Percentiles rank a stretch among this genome's conserved stretches.
These are phyloP conservation scores for Magnolia changhungtana DNA, from an alignment of 164 flowering plant genomes.

Conservation along the genomic window DNA sequence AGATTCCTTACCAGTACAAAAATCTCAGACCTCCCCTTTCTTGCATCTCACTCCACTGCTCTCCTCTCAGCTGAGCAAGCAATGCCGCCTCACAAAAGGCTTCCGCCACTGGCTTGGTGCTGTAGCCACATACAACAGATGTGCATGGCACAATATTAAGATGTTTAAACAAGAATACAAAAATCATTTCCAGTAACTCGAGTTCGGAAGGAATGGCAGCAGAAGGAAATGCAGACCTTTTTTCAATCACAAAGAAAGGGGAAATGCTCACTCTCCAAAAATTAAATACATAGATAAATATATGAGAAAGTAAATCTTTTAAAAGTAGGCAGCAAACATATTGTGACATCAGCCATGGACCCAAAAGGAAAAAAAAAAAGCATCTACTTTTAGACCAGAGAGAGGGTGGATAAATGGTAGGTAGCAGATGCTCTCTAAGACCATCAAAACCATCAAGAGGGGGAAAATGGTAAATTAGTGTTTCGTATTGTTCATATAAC, in stretches of 20 bases:
- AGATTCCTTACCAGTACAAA: slow-evolving; percentile 73
- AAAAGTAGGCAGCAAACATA: not conserved
- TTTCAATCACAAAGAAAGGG: not conserved
- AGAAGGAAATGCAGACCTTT: not conserved
- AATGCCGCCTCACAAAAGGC: too few relatives aligned
- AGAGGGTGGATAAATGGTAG: not conserved
- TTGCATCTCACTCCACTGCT: slow-evolving; percentile 29
- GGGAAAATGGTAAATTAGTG: not conserved
- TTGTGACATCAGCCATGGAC: not conserved
- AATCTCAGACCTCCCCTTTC: slow-evolving; percentile 45
- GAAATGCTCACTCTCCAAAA: not conserved
- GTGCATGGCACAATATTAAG: too few relatives aligned
- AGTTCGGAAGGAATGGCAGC: too few relatives aligned
- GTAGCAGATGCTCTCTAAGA: not conserved
- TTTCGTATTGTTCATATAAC: too few relatives aligned
- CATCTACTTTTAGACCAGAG: not conserved
- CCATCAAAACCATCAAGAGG: not conserved
- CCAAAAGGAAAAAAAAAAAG: not conserved
- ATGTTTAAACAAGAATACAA: too few relatives aligned
- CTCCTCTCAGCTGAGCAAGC: too few relatives aligned
- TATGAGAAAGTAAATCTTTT: not conserved
- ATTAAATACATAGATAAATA: not conserved
- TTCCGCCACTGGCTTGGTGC: too few relatives aligned
- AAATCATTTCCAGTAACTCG: too few relatives aligned
- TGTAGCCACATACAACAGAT: too few relatives aligned